Evolutionary conservation across 208 protist species (phyloP).

Genomic region (Crithidia sp.): DNA sequence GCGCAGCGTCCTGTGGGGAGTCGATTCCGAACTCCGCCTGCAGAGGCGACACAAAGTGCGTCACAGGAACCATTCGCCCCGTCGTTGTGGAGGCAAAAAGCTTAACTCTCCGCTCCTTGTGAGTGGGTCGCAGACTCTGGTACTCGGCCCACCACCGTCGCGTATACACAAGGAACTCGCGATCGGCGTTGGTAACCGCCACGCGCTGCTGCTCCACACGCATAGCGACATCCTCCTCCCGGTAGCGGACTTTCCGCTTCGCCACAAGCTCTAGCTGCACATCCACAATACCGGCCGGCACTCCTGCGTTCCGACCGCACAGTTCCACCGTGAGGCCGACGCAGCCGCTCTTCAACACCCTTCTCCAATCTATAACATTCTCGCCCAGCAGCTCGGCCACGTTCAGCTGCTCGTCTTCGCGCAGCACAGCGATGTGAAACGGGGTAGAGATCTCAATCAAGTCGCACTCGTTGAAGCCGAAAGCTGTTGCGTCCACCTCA

Average conservation of each 20-base stretch:
- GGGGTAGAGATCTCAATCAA: constrained; percentile 85
- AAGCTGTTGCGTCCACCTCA: constrained; percentile 73
- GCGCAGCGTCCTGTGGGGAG: constrained; percentile 82
- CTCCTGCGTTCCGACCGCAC: constrained; percentile 80
- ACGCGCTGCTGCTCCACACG: constrained; percentile 81
- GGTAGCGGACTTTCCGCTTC: constrained; percentile 52
- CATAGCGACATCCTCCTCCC: constrained; percentile 78
- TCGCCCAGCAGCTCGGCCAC: constrained; percentile 81
- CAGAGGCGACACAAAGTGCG: constrained; percentile 86
- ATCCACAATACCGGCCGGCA: constrained; percentile 92
- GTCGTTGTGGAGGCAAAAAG: constrained; percentile 86
- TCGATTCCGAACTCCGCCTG: constrained; percentile 74
- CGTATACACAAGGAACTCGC: constrained; percentile 94
- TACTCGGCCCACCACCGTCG: constrained; percentile 92
- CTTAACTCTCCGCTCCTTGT: constrained; percentile 84
- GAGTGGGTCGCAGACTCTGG: constrained; percentile 57
- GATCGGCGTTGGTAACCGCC: constrained; percentile 87
- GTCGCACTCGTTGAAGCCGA: constrained; percentile 59
- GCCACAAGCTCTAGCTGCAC: constrained; percentile 88
- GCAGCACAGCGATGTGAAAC: constrained; percentile 86
- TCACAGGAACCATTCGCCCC: constrained; percentile 86
- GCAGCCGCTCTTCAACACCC: constrained; percentile 85
- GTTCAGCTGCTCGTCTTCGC: constrained; percentile 61
- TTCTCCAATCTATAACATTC: constrained; percentile 93
- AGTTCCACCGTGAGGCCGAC: constrained; percentile 91